phyloP scores from a whole-genome alignment of 768 basidiomycete species.

The Amanita molliuscula region DNA sequence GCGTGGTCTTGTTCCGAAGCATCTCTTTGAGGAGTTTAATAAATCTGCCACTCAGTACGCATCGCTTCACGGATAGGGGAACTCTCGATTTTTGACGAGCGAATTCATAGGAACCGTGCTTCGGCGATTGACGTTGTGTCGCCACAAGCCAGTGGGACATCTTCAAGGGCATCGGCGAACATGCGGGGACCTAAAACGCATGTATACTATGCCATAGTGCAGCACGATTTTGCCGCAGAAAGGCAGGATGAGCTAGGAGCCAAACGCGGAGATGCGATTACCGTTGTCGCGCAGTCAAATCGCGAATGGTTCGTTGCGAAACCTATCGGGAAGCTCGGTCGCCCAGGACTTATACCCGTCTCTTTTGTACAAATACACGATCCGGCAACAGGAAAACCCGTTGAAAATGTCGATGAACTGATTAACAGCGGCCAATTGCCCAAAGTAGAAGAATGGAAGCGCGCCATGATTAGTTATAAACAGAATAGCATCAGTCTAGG shows the following conservation, averaged over 20 bases:
- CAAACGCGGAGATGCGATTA: slow-evolving; percentile 86
- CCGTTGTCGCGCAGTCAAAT: slow-evolving; percentile 98
- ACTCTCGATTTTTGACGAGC: neutral
- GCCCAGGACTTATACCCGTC: slow-evolving; percentile 94
- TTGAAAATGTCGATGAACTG: slow-evolving; percentile 64
- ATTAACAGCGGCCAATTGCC: slow-evolving; percentile 87
- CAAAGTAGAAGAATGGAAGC: slow-evolving; percentile 98
- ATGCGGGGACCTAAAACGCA: slow-evolving; percentile 31
- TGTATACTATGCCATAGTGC: slow-evolving; percentile 89
- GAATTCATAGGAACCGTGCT: slow-evolving; percentile 24
- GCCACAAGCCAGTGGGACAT: neutral
- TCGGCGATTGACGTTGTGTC: slow-evolving; percentile 26
- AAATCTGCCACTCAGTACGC: slow-evolving; percentile 59
- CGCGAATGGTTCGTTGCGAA: slow-evolving; percentile 99
- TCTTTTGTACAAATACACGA: slow-evolving; percentile 96
- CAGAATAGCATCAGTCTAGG: slow-evolving; percentile 93
- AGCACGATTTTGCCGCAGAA: slow-evolving; percentile 95
- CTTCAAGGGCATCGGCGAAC: slow-evolving; percentile 13
- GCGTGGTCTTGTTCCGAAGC: slow-evolving; percentile 81
- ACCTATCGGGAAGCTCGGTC: slow-evolving; percentile 88
- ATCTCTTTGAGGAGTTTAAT: slow-evolving; percentile 84
- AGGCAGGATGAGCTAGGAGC: slow-evolving; percentile 94
- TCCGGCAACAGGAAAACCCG: slow-evolving; percentile 71
- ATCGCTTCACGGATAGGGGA: neutral
- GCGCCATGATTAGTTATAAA: slow-evolving; percentile 90